Evolutionary conservation across 2,329 filamentous ascomycete genomes (phyloP), one percentile per base, ranked within the genome.

Genomic region (Sarocladium kiliense): DNA sequence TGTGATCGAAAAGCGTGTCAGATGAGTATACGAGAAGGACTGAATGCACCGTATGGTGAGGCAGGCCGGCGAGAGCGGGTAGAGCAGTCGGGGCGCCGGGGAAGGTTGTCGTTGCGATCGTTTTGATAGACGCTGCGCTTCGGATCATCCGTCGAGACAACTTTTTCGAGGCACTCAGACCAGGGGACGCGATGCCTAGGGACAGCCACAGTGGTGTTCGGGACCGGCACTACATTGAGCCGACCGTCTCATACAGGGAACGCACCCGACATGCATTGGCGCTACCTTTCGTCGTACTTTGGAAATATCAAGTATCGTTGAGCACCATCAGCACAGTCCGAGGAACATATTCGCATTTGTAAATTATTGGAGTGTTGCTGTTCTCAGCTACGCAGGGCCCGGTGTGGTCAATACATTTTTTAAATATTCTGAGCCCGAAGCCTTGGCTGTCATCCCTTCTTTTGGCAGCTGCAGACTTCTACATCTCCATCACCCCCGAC

Each of bases 1-100:
- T 65, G 54, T 60, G 60, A 60, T 57, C n/a, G 54, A 27, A 23
- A 23, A 3, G 14, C 16, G n/a, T 32, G 47, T 21, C 12, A 4
- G 6, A 18, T 49, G 25, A 21, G 44, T 44, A 25, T 49, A 10
- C 10, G 23, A 12, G 41, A 16, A 25, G 18, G 41, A 23, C 4
- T 45, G 36, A 23, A 23, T 45, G 36, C n/a, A 16, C 36, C 11
- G 36, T 16, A 16, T 9, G 12, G n/a, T 9, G 36, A 19, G 5
- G 18, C 36, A 39, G 6, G 36, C 36, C 12, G 36, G 36, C n/a
- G 36, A 5, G 12, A 16, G 6, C 7, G 36, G 23, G 14, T 26
- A 10, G 18, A 26, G 41, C 30, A 32, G 12, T 32, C 12, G 7
- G 18, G 41, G 18, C 21, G 41, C 18, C 21, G 19, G 18, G 41